phyloP scores from a whole-genome alignment of 2,329 filamentous ascomycete genomes.

The Trichoderma gracile region DNA sequence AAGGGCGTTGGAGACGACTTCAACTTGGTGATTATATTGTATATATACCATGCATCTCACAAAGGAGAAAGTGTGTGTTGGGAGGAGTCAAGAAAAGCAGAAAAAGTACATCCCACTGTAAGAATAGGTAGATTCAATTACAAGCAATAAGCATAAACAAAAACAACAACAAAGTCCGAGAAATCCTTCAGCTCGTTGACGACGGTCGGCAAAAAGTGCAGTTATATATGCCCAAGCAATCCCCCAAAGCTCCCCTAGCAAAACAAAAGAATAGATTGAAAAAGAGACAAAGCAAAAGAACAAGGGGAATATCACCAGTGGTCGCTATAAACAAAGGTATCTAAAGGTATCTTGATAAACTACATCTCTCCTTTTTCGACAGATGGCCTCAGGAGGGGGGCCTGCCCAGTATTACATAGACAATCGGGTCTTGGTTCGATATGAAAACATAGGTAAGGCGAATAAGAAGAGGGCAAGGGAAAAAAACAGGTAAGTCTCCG shows the following conservation, averaged over 20 bases:
- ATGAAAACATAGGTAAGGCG: constrained; percentile 13
- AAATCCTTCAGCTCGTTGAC: background rate
- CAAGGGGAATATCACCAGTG: constrained; percentile 9
- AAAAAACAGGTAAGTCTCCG: background rate
- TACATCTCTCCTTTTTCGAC: constrained; percentile 25
- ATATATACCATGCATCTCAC: constrained; percentile 8
- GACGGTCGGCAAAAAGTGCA: background rate
- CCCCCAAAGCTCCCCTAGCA: background rate
- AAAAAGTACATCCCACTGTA: constrained; percentile 20
- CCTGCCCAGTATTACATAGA: constrained; percentile 24
- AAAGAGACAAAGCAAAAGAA: background rate
- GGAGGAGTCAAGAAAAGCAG: background rate
- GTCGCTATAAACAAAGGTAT: constrained; percentile 28
- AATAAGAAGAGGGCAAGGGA: constrained; percentile 16
- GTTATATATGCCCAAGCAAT: constrained; percentile 9
- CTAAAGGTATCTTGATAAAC: constrained; percentile 29
- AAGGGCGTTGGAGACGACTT: background rate
- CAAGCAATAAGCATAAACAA: background rate
- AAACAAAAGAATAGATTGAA: no score
- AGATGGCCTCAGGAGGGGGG: background rate
- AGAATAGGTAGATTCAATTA: constrained; percentile 21
- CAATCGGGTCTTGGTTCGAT: background rate
- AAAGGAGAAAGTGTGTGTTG: background rate
- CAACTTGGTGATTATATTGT: constrained; percentile 4
- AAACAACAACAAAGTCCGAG: background rate